A percentile compares a stretch with the other conserved stretches of the same genome.
Conservation (phyloP, 2,329 filamentous ascomycete genomes). For the Botrytis deweyae region DNA sequence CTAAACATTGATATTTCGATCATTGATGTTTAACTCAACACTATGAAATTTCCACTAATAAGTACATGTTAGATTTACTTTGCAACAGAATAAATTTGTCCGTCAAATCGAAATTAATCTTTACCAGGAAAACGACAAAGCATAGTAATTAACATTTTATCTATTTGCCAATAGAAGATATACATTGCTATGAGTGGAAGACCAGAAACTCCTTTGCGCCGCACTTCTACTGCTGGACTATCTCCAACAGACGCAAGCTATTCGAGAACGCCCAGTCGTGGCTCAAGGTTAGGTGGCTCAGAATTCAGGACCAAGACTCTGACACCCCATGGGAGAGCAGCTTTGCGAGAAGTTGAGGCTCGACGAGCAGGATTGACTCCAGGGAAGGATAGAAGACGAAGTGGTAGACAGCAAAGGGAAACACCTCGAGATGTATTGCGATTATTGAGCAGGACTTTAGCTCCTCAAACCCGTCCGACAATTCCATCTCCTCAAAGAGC, state of each 20-base stretch:
- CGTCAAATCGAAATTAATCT: background rate
- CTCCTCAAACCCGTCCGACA: slow-evolving; percentile 42
- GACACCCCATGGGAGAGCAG: slow-evolving; percentile 62
- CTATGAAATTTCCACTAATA: too few species aligned
- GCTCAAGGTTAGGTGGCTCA: slow-evolving; percentile 30
- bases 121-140: background rate
- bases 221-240: slow-evolving; percentile 36
- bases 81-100: too few species aligned
- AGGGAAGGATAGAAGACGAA: slow-evolving; percentile 57
- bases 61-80: background rate
- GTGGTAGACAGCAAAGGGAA: slow-evolving; percentile 55
- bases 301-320: slow-evolving; percentile 31
- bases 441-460: slow-evolving; percentile 54
- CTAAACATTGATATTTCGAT: background rate
- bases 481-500: slow-evolving; percentile 35
- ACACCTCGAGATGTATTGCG: slow-evolving; percentile 55
- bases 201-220: slow-evolving; percentile 37
- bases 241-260: slow-evolving; percentile 31
- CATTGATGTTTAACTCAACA: background rate
- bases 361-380: slow-evolving; percentile 62
- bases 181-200: slow-evolving; percentile 32
- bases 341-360: slow-evolving; percentile 56
- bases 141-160: background rate
- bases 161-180: slow-evolving; percentile 3
- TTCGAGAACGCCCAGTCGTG: slow-evolving; percentile 33